phyloP scores from a whole-genome alignment of 768 basidiomycete genomes.

The Sporobolomyces roseus region DNA sequence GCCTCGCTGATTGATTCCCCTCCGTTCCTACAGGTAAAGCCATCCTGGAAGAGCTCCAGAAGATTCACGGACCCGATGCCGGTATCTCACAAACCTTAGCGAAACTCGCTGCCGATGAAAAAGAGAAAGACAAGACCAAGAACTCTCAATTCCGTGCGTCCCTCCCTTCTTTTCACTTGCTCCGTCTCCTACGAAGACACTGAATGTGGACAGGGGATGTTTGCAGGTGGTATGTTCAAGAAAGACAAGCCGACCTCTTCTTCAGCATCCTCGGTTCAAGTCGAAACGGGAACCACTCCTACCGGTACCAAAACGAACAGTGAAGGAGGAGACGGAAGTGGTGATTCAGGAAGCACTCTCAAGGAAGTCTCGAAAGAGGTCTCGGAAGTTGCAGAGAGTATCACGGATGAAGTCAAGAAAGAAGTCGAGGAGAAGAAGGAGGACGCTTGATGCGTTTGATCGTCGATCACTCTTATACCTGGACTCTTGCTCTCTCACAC shows the following conservation, averaged over 20 bases:
- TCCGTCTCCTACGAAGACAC: background rate
- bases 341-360: background rate
- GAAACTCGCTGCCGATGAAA: conserved; percentile 13
- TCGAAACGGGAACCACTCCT: background rate
- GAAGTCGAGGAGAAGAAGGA: background rate
- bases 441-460: background rate
- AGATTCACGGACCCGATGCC: conserved; percentile 21
- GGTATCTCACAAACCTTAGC: conserved; percentile 24
- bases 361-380: background rate
- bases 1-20: too few relatives aligned
- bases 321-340: too few relatives aligned
- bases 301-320: too few relatives aligned
- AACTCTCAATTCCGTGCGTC: conserved; percentile 12
- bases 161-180: background rate
- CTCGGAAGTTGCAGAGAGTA: background rate
- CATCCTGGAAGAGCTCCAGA: conserved; percentile 30
- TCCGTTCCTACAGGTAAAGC: too few relatives aligned
- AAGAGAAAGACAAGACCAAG: background rate
- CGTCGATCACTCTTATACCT: too few relatives aligned
- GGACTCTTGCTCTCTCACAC: too few relatives aligned
- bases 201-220: background rate
- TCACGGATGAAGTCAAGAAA: background rate
- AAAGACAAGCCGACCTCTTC: background rate
- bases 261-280: background rate
- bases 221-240: background rate